Evolutionary conservation across 345 rosid genomes (phyloP), one percentile per base, ranked within the genome.

Genomic region (Pugionium dolabratum): DNA sequence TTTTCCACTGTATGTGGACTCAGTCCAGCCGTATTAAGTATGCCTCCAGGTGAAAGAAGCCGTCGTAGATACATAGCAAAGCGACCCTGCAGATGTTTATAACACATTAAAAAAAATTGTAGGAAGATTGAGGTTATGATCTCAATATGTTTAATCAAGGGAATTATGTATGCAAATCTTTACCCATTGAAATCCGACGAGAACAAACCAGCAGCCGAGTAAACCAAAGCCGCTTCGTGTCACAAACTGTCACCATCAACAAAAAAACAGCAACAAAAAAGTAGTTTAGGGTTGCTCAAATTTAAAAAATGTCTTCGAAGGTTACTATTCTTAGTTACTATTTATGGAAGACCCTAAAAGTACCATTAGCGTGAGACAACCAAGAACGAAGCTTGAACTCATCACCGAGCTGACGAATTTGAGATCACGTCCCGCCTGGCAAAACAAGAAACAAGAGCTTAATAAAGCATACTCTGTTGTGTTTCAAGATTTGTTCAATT

Each of bases 111-210:
- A 40, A 62, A 39, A 37, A 30, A 33, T 26, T 10, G 6, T 4
- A 27, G 32, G 26, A 41, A 62, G 10, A 71, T 4, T 7, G 1
- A 46, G 6, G 46, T 26, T 37, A 27, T 47, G 25, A 44, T 47
- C 34, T 50, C 9, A 18, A 36, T 3, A 47, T 9, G 3, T 68
- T 30, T 2, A 39, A 5, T 3, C 42, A 39, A 10, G n/a, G 2
- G 31, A 5, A 8, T 9, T 4, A 26, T 69, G 67, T 34, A 25
- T 7, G 42, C 18, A 29, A 54, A 55, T 47, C n/a, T 78, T 79
- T 85, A 87, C 97, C 97, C 86, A 87, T 64, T 83, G 97, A 64
- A 90, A 90, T 54, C 85, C 91, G 4, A 82, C 75, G 25, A 84
- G 85, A n/a, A 78, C 74, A 9, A 54, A 79, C 97, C 95, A 90